phyloP scores from a whole-genome alignment of 208 protist genomes.

The Crithidia fasciculata region DNA sequence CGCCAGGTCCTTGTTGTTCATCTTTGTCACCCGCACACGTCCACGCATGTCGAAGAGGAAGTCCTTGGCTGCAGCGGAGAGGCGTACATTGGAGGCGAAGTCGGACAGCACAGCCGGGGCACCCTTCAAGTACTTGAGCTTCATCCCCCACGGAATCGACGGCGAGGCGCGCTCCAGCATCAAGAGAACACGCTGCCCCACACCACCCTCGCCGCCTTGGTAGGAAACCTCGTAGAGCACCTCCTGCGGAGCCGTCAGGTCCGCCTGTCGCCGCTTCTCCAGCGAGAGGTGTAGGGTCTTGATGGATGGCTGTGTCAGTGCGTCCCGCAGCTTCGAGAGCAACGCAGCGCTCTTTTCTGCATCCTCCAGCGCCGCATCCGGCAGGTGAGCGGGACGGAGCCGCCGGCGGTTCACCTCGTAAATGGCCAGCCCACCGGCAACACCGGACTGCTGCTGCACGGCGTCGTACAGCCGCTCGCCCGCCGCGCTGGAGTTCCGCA shows the following conservation, averaged over 20 bases:
- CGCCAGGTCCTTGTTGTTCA: conserved; percentile 50
- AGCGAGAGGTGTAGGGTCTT: conserved; percentile 26
- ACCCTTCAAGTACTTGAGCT: conserved; percentile 24
- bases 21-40: conserved; percentile 36
- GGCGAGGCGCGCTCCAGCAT: conserved; percentile 55
- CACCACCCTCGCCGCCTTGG: conserved; percentile 56
- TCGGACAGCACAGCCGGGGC: conserved; percentile 27
- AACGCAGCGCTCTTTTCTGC: conserved; percentile 6
- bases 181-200: conserved; percentile 60
- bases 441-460: conserved; percentile 42
- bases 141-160: conserved; percentile 56
- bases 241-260: conserved; percentile 48
- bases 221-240: conserved; percentile 51
- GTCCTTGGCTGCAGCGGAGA: conserved; percentile 54
- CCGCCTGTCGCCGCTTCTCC: conserved; percentile 35
- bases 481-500: conserved; percentile 47
- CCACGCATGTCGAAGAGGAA: conserved; percentile 52
- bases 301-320: conserved; percentile 9
- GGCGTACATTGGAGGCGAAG: conserved; percentile 26
- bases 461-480: conserved; percentile 49
- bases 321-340: conserved; percentile 20
- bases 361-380: conserved; percentile 10
- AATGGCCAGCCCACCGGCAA: conserved; percentile 37
- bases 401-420: conserved; percentile 47
- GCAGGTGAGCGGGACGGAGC: conserved; percentile 28